Evolutionary conservation across 75 land plant genomes (phyloP).

Genomic region (Sequoiadendron giganteum): DNA sequence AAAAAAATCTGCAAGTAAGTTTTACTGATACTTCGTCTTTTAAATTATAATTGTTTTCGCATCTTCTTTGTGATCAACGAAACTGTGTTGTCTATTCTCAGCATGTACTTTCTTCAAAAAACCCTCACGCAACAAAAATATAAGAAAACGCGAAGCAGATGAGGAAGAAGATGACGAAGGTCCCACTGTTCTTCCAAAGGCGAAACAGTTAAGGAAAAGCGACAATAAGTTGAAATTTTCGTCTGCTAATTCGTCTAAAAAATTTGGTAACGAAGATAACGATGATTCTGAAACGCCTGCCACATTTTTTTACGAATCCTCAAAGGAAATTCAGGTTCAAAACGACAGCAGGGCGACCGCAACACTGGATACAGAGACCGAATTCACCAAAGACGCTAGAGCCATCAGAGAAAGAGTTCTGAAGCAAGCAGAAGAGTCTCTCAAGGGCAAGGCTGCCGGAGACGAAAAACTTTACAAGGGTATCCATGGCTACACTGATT

Average conservation of each 20-base stretch:
- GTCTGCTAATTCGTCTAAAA: slow-evolving; percentile 18
- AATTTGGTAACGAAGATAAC: not conserved
- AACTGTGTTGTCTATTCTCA: slow-evolving; percentile 6
- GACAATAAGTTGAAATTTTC: slow-evolving; percentile 60
- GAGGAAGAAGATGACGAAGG: slow-evolving; percentile 30
- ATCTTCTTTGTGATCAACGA: not conserved
- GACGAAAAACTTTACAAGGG: slow-evolving; percentile 83
- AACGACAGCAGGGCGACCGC: slow-evolving; percentile 87
- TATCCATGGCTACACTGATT: slow-evolving; percentile 84
- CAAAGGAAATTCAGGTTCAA: slow-evolving; percentile 80
- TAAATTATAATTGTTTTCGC: not conserved
- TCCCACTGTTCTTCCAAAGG: slow-evolving; percentile 27
- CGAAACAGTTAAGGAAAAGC: slow-evolving; percentile 27
- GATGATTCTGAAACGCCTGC: slow-evolving; percentile 11
- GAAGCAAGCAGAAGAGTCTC: slow-evolving; percentile 72
- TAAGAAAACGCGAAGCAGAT: slow-evolving; percentile 60
- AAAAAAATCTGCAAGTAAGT: not conserved
- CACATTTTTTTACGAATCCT: slow-evolving; percentile 78
- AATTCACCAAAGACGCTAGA: slow-evolving; percentile 70
- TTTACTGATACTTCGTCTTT: not conserved
- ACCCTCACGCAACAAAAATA: slow-evolving; percentile 59
- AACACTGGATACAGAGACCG: slow-evolving; percentile 91
- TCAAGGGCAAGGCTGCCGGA: slow-evolving; percentile 33
- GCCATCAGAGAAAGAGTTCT: slow-evolving; percentile 86
- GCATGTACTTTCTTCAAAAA: slow-evolving; percentile 74